Base-by-base conservation (phyloP, 768 basidiomycete species). In the Hypholoma fasciculare region DNA sequence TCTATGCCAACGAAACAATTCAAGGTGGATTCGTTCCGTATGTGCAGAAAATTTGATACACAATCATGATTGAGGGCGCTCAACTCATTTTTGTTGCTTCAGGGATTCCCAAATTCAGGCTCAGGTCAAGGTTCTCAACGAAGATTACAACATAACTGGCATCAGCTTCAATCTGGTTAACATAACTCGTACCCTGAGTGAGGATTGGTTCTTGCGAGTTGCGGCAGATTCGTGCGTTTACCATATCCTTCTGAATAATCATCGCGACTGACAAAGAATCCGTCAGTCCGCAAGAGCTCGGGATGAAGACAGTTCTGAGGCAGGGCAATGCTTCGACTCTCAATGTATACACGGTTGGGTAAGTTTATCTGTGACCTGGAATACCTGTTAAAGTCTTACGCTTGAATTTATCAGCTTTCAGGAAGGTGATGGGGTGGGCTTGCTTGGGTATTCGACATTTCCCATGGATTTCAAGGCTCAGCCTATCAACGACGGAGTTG, bases 401-500 rank as follows among this genome's bases (percentile, higher is more conserved):
- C 51, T 53, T 8, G 53, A n/a, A 39, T 56, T 60, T 30, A 64
- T 61, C 13, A 67, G 71, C 53, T 71, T 74, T 54, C 43, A 56
- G 43, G 64, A 71, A 44, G 67, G 67, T 13, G 67, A 62, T 5
- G 69, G 64, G 34, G 17, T 57, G 23, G 77, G 79, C 26, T 72
- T 83, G 8, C 71, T 85, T 48, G 80, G 82, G 23, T 82, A 83
- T 61, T 70, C 81, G 2, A 82, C 82, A 38, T 83, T 82, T 74
- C 84, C 83, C 7, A 72, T 64, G 27, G 67, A 71, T 60, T 83
- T 79, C 67, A 27, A 59, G 7, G 23, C 52, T 20, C 67, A 67
- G 40, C 78, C 79, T 14, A 44, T 61, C 8, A 78, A 79, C 57
- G 83, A 84, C 62, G 82, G 83, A 36, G 76, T 82, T 37, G 74